Evolutionary conservation across 257 asterid genomes (phyloP), one percentile per base, ranked within the genome.

Genomic region (Cruciata laevipes): DNA sequence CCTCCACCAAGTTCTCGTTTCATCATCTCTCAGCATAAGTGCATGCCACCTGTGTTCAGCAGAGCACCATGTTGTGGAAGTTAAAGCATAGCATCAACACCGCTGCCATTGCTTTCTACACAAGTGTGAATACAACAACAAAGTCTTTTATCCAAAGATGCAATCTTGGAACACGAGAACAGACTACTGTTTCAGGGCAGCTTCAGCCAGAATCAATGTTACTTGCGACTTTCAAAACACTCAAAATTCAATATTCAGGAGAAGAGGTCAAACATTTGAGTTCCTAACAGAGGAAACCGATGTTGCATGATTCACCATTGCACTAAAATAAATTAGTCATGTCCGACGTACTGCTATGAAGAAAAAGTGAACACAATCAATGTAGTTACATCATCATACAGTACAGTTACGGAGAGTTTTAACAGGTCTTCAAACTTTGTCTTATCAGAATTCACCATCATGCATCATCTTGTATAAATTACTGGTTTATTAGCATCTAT

Each of bases 171-270:
- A 59, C 52, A 25, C 25, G 25, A 73, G 63, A 18, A 61, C 55
- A 37, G 70, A 69, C 21, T 69, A 67, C 9, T 77, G 75, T 44
- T 20, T n/a, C n/a, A n/a, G n/a, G n/a, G n/a, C n/a, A n/a, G n/a
- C n/a, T n/a, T n/a, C n/a, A n/a, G n/a, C n/a, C n/a, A n/a, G n/a
- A n/a, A n/a, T n/a, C n/a, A n/a, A n/a, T n/a, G n/a, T n/a, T n/a
- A n/a, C n/a, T n/a, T n/a, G n/a, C n/a, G n/a, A n/a, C n/a, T n/a
- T n/a, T n/a, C n/a, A n/a, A n/a, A n/a, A n/a, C n/a, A n/a, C n/a
- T 40, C 14, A 40, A 40, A 40, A 40, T 40, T 40, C 12, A 5
- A 40, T 10, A 40, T 40, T 40, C 16, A 40, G 13, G 49, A 40
- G 49, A 40, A 40, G 12, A 11, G 49, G 49, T 40, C 49, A 40